Evolutionary conservation across 1,284 basidiomycete species (phyloP), one percentile per base, ranked within the genome.

Genomic region (Papiliotrema laurentii): DNA sequence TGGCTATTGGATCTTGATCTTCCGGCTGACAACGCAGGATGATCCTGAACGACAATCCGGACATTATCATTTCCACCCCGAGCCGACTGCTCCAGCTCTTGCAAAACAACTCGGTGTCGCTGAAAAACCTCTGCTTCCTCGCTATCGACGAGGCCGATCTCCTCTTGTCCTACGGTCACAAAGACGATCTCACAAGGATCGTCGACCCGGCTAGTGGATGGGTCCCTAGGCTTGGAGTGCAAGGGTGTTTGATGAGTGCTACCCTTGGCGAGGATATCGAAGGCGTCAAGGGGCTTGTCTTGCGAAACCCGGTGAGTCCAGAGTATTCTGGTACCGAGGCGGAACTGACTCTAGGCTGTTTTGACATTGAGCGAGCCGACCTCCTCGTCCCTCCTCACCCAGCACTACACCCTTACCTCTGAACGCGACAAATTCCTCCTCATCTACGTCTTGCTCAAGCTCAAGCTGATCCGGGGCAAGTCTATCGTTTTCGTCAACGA

Each of bases 111-210:
- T 84, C 85, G 30, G 44, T 68, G 40, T 56, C 61, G 33, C 53
- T 70, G 14, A 40, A 59, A n/a, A 56, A 61, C 40, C 77, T 98
- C 22, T 86, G 92, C 49, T 87, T 88, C 16, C 82, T 99, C 14
- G 89, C 96, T 19, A 91, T 99, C 53, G 96, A 99, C 71, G 96
- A 99, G 75, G 96, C 96, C 11, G 96, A 99, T 70, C 81, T 99
- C 25, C 89, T 99, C 48, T 79, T 99, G 9, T 97, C 93, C 0
- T 98, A 98, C 69, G 96, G 96, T 5, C 91, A 98, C 66, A 87
- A 93, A 60, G 86, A 89, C 59, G 92, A 97, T 61, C 82, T 97
- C 36, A 83, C 84, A 34, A 81, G 87, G 49, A 87, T 98, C 42
- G 83, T 97, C 57, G 80, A 79, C 45, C 72, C 75, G 0, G 64